Evolutionary conservation across 208 protist genomes (phyloP), one percentile per base, ranked within the genome.

Genomic region (Herpetomonas tarakana): DNA sequence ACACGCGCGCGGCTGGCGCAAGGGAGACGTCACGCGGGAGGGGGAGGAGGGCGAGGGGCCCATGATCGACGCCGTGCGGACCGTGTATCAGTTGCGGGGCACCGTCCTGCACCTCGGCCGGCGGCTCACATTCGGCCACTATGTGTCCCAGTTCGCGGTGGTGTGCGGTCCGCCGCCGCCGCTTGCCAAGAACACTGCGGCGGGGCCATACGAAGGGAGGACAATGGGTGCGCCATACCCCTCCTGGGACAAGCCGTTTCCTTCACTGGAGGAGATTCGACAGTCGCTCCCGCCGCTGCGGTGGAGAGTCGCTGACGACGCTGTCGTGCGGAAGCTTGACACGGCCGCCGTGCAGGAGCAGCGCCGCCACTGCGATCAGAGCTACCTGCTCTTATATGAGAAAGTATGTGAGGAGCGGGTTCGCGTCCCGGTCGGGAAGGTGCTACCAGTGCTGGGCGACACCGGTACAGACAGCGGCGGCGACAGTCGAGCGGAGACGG

Each of bases 371-470:
- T 71, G 63, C 49, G 54, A 59, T 1, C 63, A 73, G n/a, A 65
- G 61, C 28, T 93, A 93, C 52, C 58, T 93, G 6, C 60, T 93
- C 4, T 47, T 88, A 0, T 93, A 90, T 27, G 82, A 93, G 52
- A 86, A 76, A 52, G 59, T 86, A 4, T 45, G 18, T 14, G 79
- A 87, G 59, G 68, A 77, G 53, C 49, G 65, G 11, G 72, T 81
- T 19, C 58, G 58, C 19, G 79, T 73, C 26, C 67, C 75, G 1
- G 60, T 78, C 2, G 75, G 56, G 56, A 31, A 57, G 31, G 78
- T 89, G 25, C 54, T 88, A 25, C 79, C 85, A 22, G 19, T 24
- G 44, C 44, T 49, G 16, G 19, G 19, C 9, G 44, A 7, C 44
- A 49, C 44, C 9, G 19, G 16, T 24, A 22, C 16, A 4, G 44